Conservation (phyloP, 179 eudicot species). For the Silene noctiflora region DNA sequence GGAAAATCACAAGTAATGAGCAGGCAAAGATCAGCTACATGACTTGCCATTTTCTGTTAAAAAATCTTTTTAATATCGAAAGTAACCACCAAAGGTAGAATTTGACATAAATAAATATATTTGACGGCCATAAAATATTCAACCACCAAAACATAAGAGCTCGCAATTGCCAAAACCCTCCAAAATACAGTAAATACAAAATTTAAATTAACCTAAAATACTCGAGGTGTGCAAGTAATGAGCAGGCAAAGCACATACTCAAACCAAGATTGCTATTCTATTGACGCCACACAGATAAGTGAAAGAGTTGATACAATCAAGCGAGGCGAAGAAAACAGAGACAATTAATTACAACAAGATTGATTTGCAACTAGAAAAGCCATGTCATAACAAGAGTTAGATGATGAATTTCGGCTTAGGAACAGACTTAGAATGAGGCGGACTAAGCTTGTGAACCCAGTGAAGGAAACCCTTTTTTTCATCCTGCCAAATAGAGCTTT, state of each 20-base stretch:
- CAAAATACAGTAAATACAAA: background rate
- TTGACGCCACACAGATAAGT: constrained; percentile 21
- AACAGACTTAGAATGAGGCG: constrained; percentile 32
- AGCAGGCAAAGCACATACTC: constrained; percentile 6
- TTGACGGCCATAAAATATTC: constrained; percentile 9
- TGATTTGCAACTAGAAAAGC: constrained; percentile 17
- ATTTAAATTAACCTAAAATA: constrained; percentile 14
- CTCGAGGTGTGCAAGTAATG: constrained; percentile 19
- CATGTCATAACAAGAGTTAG: constrained; percentile 27
- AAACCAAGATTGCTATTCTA: constrained; percentile 19
- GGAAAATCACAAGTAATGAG: no score
- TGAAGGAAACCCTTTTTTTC: constrained; percentile 65
- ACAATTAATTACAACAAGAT: constrained; percentile 33
- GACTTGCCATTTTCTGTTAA: no score
- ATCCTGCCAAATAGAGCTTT: constrained; percentile 47
- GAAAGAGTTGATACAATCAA: constrained; percentile 26
- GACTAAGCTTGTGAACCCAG: constrained; percentile 76
- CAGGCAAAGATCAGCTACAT: no score
- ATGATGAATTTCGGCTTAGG: constrained; percentile 45
- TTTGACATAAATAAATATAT: background rate
- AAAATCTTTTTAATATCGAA: no score
- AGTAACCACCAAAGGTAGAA: background rate
- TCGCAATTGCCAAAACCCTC: background rate
- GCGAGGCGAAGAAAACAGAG: constrained; percentile 18
- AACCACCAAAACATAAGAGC: background rate